Percentiles rank a stretch among this genome's conserved stretches.
Conservation (phyloP, 495 filamentous ascomycete genomes). For the Rhypophila decipiens region DNA sequence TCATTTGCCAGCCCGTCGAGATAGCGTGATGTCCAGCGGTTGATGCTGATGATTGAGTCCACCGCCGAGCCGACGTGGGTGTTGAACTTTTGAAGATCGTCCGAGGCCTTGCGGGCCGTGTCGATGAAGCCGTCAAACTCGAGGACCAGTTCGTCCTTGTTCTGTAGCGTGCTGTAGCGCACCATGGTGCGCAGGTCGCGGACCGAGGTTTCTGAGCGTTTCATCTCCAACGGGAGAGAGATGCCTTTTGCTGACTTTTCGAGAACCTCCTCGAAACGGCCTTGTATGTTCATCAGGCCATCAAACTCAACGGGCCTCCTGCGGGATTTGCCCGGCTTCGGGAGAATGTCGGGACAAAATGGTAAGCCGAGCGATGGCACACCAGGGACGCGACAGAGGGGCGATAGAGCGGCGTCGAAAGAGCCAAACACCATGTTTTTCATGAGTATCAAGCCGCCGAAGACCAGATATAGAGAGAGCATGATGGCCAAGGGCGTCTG, state of each 20-base stretch:
- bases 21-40: constrained; percentile 57
- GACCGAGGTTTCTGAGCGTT: constrained; percentile 62
- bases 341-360: constrained; percentile 44
- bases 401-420: constrained; percentile 47
- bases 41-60: constrained; percentile 59
- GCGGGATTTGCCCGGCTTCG: constrained; percentile 8
- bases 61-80: constrained; percentile 60
- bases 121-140: constrained; percentile 65
- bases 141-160: constrained; percentile 55
- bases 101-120: constrained; percentile 46
- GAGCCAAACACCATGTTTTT: constrained; percentile 47
- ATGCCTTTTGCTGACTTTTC: constrained; percentile 52
- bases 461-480: constrained; percentile 45
- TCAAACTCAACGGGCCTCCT: constrained; percentile 51
- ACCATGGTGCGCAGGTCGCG: constrained; percentile 67
- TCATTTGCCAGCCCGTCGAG: constrained; percentile 51
- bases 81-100: constrained; percentile 61
- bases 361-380: constrained; percentile 50
- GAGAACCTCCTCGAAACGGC: constrained; percentile 58
- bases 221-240: constrained; percentile 61
- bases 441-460: constrained; percentile 41
- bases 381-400: constrained; percentile 60
- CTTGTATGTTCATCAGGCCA: constrained; percentile 58
- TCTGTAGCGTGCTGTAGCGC: constrained; percentile 33
- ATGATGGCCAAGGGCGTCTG: constrained; percentile 51